Evolutionary conservation across 148 eudicot species (phyloP), one percentile per base, ranked within the genome.

Genomic region (Fagopyrum tataricum): DNA sequence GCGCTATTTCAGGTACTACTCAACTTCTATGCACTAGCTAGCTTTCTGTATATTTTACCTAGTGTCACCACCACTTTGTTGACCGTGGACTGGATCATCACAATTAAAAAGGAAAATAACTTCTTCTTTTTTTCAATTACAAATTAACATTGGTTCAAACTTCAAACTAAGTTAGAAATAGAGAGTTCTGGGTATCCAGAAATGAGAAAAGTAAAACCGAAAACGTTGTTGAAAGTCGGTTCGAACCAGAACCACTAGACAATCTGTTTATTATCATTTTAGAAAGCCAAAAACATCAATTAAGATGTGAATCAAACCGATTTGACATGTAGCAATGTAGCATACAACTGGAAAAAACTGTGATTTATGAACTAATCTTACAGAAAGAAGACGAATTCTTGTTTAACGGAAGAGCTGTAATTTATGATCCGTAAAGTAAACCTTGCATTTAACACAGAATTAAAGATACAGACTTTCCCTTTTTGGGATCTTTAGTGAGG

Each of bases 1-100:
- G 80, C 68, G 51, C 85, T 90, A 74, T 95, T 87, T 78, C 97
- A 95, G 97, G 99, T 92, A 85, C 67, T 15, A 70, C 55, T 51
- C 53, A 18, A 64, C 69, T 39, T 64, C 4, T 6, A 15, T 64
- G 43, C 3, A 24, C 20, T 37, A 64, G 69, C 18, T 64, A 37
- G 20, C 8, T 39, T 11, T 15, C 20, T 43, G 24, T 52, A 18
- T 52, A 8, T 44, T 67, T 67, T 44, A 40, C 47, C 37, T 31
- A 31, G 21, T 10, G 31, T 23, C 31, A 72, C 24, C 31, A 18
- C 31, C 42, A 49, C n/a, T 11, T 52, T 52, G 41, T 26, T 31
- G 37, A 31, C 37, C 41, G 67, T 61, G 67, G 17, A 26, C 10
- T 26, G 17, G 40, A 17, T 61, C 41, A 12, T 26, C 24, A 61